Evolutionary conservation across 2,329 filamentous ascomycete species (phyloP), one percentile per base, ranked within the genome.

Genomic region (Fusarium stilboides): DNA sequence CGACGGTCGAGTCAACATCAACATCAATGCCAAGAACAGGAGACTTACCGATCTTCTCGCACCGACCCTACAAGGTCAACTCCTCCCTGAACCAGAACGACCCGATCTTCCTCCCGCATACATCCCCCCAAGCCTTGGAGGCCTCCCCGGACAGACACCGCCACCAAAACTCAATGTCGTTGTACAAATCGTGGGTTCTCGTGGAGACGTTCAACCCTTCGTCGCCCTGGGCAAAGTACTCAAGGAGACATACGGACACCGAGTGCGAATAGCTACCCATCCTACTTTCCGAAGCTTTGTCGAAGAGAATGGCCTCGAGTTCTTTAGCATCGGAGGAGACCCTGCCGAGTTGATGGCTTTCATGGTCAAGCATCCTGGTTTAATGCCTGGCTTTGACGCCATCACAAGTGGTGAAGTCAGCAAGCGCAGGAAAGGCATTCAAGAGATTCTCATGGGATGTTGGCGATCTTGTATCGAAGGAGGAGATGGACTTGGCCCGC

Each of bases 281-380:
- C 79, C 86, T 5, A 88, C 85, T 3, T 94, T 94, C 71, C 84
- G 88, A 69, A 78, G 82, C 1, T 92, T 94, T 69, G 89, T 94
- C 5, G 86, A 89, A 62, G 87, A 92, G 53, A 89, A 90, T 75
- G 90, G 86, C 1, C 84, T 94, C 15, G 92, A 94, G 73, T 94
- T 94, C 78, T 94, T 92, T 78, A 87, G 81, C 65, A 92, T 94
- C 52, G 91, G 91, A n/a, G 92, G 91, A 4, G 91, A 94, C 75
- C 92, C 92, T 2, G 86, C 89, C 2, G 87, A 92, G 73, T 82
- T 94, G 43, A 94, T 94, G 92, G 92, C 93, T 5, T 97, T 95
- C 74, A 97, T 97, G 93, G 93, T 96, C 45, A 94, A 94, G 79
- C 92, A 96, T 71, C 93, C 94, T 0, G 92, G 93, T 0, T 82